Percentiles rank a stretch among this genome's conserved stretches.
These are phyloP conservation scores for Berberis thunbergii DNA, from an alignment of 164 flowering plant species.

Conservation along the genomic window DNA sequence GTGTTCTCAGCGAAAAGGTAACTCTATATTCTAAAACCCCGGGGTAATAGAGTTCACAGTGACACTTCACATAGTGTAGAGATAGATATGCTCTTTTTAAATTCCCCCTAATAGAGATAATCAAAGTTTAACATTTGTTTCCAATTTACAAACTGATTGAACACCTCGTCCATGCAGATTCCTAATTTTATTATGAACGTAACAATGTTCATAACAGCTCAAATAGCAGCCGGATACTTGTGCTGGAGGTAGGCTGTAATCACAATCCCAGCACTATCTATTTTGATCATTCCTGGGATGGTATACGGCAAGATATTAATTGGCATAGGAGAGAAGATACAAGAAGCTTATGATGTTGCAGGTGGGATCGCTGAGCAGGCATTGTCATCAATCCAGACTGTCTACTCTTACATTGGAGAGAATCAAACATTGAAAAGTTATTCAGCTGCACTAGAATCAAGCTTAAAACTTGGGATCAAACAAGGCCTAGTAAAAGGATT, in stretches of 20 bases:
- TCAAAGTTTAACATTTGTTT: neutral
- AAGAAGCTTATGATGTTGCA: conserved; percentile 37
- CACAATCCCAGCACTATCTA: conserved; percentile 7
- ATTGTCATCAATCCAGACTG: conserved; percentile 42
- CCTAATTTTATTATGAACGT: conserved; percentile 19
- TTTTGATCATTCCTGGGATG: conserved; percentile 26
- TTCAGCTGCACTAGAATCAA: conserved; percentile 23
- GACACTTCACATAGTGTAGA: too few relatives aligned
- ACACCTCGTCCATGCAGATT: conserved; percentile 6
- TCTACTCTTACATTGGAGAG: conserved; percentile 46
- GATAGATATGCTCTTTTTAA: too few relatives aligned
- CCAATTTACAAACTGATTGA: neutral
- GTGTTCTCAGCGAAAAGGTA: conserved; percentile 52
- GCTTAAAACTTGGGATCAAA: conserved; percentile 32
- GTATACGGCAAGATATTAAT: conserved; percentile 26
- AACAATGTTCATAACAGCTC: conserved; percentile 10
- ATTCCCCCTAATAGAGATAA: too few relatives aligned
- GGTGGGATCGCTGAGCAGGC: conserved; percentile 53
- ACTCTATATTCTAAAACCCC: neutral
- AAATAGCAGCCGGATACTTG: conserved; percentile 12
- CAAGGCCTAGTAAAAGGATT: conserved; percentile 45
- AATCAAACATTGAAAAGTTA: conserved; percentile 23
- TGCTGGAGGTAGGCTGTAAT: conserved; percentile 19
- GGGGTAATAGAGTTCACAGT: too few relatives aligned
- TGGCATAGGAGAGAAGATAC: conserved; percentile 18